A percentile compares a stretch with the other conserved stretches of the same genome.
phyloP scores from a whole-genome alignment of 2,329 filamentous ascomycete species.

The Diaporthe ampelina region DNA sequence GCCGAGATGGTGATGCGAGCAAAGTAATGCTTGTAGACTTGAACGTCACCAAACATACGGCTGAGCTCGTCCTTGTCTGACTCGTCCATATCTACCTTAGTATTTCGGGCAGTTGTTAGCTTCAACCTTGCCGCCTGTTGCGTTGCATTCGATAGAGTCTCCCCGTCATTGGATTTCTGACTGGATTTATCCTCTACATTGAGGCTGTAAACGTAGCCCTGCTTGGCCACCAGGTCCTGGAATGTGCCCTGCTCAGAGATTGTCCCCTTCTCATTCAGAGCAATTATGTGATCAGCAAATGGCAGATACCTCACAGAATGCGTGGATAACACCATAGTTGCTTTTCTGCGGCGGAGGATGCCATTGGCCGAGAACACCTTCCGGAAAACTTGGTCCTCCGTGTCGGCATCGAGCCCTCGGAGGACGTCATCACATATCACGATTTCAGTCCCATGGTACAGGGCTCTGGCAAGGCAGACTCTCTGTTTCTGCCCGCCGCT shows the following conservation, averaged over 20 bases:
- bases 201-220: conserved; percentile 56
- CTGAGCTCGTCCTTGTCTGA: not conserved
- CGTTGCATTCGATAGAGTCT: conserved; percentile 30
- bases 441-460: conserved; percentile 45
- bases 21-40: conserved; percentile 54
- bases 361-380: conserved; percentile 54
- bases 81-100: not conserved
- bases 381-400: conserved; percentile 56
- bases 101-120: too few species aligned
- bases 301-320: conserved; percentile 57
- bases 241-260: conserved; percentile 61
- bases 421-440: conserved; percentile 57
- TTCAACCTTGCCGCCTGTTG: conserved; percentile 12
- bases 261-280: conserved; percentile 53
- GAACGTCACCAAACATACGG: conserved; percentile 35
- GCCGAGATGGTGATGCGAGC: conserved; percentile 43
- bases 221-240: conserved; percentile 52
- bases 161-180: conserved; percentile 29
- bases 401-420: conserved; percentile 57
- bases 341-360: conserved; percentile 45
- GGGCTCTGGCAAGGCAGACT: conserved; percentile 45
- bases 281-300: conserved; percentile 61
- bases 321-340: conserved; percentile 53
- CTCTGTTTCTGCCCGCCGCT: conserved; percentile 54
- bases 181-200: conserved; percentile 45